Percentiles rank a stretch among this genome's conserved stretches.
Evolutionary conservation across 1,139 yeast genomes (phyloP).

Genomic region (Candida glucosophila): DNA sequence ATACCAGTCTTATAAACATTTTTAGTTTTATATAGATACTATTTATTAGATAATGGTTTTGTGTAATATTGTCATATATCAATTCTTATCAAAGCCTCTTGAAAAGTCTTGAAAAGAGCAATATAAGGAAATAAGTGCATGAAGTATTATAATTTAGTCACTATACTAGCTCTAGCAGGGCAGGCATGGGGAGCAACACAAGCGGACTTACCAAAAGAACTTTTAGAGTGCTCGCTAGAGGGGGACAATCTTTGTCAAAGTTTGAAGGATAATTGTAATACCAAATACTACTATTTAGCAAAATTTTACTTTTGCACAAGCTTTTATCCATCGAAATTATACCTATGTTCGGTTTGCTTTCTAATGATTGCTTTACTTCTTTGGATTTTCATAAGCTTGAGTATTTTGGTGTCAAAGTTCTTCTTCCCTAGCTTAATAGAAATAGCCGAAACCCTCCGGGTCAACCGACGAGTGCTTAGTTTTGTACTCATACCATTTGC

Average conservation of each 20-base stretch:
- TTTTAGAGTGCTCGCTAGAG: too few species aligned
- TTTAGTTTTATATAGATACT: too few species aligned
- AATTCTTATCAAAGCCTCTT: too few species aligned
- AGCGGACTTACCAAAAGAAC: too few species aligned
- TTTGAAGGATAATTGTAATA: conserved; percentile 16
- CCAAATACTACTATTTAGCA: conserved; percentile 18
- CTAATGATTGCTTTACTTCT: conserved; percentile 14
- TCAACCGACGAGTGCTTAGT: conserved; percentile 26
- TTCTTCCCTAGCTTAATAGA: conserved; percentile 24
- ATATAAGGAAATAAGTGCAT: too few species aligned
- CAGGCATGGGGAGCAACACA: too few species aligned
- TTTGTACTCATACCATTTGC: conserved; percentile 31
- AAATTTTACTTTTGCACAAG: conserved; percentile 18
- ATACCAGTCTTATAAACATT: conserved; percentile 9
- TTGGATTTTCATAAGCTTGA: conserved; percentile 17
- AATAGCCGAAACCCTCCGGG: conserved; percentile 16
- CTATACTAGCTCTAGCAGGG: too few species aligned
- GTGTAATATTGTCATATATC: too few species aligned
- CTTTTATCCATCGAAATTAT: conserved; percentile 8
- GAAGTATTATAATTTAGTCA: too few species aligned
- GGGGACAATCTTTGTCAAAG: too few species aligned
- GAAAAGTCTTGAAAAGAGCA: too few species aligned
- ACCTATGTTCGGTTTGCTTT: conserved; percentile 9
- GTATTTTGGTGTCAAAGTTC: conserved; percentile 29
- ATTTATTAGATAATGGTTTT: too few species aligned